Conservation (phyloP, 345 rosid species). For the Hypericum androsaemum region DNA sequence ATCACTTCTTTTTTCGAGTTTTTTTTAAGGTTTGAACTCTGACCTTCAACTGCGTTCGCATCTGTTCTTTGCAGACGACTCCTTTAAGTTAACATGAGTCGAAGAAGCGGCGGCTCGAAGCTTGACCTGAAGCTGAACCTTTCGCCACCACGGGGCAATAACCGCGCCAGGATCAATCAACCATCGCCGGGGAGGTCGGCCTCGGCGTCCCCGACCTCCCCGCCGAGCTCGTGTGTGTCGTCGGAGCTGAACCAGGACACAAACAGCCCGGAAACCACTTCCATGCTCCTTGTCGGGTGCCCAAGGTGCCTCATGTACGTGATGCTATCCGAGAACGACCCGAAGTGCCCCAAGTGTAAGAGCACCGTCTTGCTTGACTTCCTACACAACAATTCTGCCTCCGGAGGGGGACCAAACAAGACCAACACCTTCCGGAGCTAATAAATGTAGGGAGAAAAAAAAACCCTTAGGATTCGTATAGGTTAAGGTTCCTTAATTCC, state of each 20-base stretch:
- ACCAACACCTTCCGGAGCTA: no score
- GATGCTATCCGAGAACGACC: slow-evolving; percentile 43
- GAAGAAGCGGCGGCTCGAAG: slow-evolving; percentile 13
- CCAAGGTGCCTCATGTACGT: slow-evolving; percentile 55
- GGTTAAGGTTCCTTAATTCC: no score
- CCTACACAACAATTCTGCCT: background rate
- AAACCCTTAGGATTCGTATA: no score
- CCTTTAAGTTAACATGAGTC: slow-evolving; percentile 29
- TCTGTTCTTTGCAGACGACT: background rate
- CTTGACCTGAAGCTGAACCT: slow-evolving; percentile 44
- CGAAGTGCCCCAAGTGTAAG: slow-evolving; percentile 51
- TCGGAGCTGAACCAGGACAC: slow-evolving; percentile 14
- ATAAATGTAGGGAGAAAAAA: no score
- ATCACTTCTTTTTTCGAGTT: no score
- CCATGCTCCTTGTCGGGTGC: slow-evolving; percentile 49
- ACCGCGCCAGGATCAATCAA: background rate
- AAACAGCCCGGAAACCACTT: slow-evolving; percentile 11
- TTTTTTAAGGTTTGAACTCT: no score
- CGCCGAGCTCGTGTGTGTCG: slow-evolving; percentile 40
- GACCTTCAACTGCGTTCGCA: no score
- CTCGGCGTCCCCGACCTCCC: slow-evolving; percentile 14
- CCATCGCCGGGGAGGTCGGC: slow-evolving; percentile 11
- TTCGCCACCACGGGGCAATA: slow-evolving; percentile 22
- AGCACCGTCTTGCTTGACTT: slow-evolving; percentile 42
- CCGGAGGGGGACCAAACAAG: slow-evolving; percentile 6